Evolutionary conservation across 192 early-diverging fungal species (phyloP).

Genomic region (Coemansia sp.): DNA sequence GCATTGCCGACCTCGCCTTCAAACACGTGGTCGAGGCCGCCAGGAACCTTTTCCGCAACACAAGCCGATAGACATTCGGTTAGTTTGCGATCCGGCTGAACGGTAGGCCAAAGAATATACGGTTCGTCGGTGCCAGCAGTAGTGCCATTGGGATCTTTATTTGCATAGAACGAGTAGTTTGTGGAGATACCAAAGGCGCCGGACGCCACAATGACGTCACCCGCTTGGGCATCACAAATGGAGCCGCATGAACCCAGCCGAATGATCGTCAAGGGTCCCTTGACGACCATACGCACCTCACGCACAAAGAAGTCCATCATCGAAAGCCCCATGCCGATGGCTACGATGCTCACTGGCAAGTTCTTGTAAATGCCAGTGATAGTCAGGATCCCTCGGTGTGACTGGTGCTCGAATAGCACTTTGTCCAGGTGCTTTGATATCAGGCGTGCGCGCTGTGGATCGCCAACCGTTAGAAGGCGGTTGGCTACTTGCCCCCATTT

Average conservation of each 20-base stretch:
- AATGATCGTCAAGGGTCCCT: slow-evolving; percentile 77
- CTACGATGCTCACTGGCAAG: slow-evolving; percentile 77
- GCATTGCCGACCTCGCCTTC: slow-evolving; percentile 72
- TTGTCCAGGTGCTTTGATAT: slow-evolving; percentile 67
- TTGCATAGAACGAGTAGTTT: slow-evolving; percentile 75
- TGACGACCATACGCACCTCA: slow-evolving; percentile 75
- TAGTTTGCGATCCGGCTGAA: slow-evolving; percentile 63
- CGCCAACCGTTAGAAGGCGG: slow-evolving; percentile 86
- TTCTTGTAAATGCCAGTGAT: slow-evolving; percentile 80
- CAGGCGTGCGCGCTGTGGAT: slow-evolving; percentile 67
- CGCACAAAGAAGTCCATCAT: slow-evolving; percentile 94
- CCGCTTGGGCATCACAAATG: slow-evolving; percentile 57
- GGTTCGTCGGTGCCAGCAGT: slow-evolving; percentile 35
- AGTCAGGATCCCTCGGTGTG: slow-evolving; percentile 80
- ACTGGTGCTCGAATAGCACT: slow-evolving; percentile 55
- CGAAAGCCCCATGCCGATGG: slow-evolving; percentile 80
- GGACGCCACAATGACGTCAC: slow-evolving; percentile 70
- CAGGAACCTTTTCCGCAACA: slow-evolving; percentile 32
- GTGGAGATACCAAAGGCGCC: slow-evolving; percentile 64
- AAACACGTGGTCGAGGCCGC: slow-evolving; percentile 44
- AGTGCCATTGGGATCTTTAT: too few relatives aligned
- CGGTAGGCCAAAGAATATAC: slow-evolving; percentile 66
- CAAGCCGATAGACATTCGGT: slow-evolving; percentile 27
- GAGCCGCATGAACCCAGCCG: slow-evolving; percentile 87
- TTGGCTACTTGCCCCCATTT: slow-evolving; percentile 81